These are phyloP conservation scores for Asparagopsis taxiformis DNA, from an alignment of 31 red algal species.

Conservation along the genomic window DNA sequence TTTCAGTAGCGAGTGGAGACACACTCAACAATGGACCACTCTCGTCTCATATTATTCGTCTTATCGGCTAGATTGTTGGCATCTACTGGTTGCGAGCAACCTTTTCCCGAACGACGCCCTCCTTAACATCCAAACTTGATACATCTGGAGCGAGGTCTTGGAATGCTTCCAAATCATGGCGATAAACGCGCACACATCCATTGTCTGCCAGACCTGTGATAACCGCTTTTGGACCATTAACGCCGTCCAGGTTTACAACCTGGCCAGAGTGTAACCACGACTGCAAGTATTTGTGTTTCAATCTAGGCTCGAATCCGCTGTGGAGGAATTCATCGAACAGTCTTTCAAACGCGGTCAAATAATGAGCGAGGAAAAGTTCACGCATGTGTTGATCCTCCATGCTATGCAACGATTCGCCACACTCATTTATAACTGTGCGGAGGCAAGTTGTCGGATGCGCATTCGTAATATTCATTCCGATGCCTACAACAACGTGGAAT, in stretches of 20 bases:
- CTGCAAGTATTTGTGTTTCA: slow-evolving; percentile 23
- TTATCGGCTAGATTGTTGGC: no score
- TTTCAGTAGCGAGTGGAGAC: no score
- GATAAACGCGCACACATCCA: slow-evolving; percentile 47
- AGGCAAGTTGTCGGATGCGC: slow-evolving; percentile 62
- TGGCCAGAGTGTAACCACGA: slow-evolving; percentile 40
- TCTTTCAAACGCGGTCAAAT: slow-evolving; percentile 30
- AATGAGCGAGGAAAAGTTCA: slow-evolving; percentile 33
- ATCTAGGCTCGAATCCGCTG: slow-evolving; percentile 16
- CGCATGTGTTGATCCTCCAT: background rate
- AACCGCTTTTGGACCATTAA: slow-evolving; percentile 11
- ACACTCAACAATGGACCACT: no score
- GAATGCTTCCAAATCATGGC: slow-evolving; percentile 11
- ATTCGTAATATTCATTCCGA: slow-evolving; percentile 79
- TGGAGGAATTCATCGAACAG: slow-evolving; percentile 16
- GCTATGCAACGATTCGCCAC: background rate
- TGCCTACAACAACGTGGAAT: slow-evolving; percentile 63
- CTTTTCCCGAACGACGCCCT: slow-evolving; percentile 31
- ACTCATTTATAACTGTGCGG: background rate
- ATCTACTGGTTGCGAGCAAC: no score
- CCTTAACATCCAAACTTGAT: slow-evolving; percentile 37
- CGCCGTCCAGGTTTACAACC: slow-evolving; percentile 15
- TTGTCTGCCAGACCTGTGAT: slow-evolving; percentile 39
- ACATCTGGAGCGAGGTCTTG: slow-evolving; percentile 45
- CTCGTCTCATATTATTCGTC: no score